Evolutionary conservation across 2,329 filamentous ascomycete species (phyloP), one percentile per base, ranked within the genome.

Genomic region (Lasiodiplodia sp.): DNA sequence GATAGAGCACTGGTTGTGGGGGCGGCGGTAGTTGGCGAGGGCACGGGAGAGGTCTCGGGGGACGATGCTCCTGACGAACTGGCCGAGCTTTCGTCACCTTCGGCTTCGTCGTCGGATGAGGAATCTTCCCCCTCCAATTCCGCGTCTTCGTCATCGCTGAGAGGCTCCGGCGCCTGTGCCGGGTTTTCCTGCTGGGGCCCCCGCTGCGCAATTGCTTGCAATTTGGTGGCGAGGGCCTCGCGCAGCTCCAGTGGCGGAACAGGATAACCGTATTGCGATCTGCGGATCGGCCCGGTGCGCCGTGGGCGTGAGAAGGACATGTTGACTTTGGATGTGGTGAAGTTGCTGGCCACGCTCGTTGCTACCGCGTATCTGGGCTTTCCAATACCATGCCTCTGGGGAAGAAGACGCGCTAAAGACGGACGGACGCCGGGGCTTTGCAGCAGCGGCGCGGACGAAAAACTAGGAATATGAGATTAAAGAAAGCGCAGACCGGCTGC

Each of bases 261-360:
- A 47, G n/a, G 44, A n/a, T 47, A 18, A 25, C 16, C 47, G 65
- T 25, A 67, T 67, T 67, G 65, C 21, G 65, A 67, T 67, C 65
- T 67, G 49, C 65, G 55, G 65, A 67, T 67, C 65, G 44, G 44
- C 55, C 65, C 65, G 65, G 44, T 49, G 60, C 44, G 44, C 4
- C 28, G 60, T 52, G 40, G 58, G 16, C 60, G 60, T 8, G n/a
- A 47, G 37, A 38, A 10, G 28, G 44, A 47, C 60, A 64, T n/a
- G 18, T 21, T 23, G 44, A 18, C 37, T 12, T 40, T 28, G 7
- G n/a, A 21, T 65, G 62, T 58, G 21, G 21, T 58, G 40, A 47
- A n/a, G 40, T 49, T 57, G 52, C 23, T 31, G 65, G 40, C 38
- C 40, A 34, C 28, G 37, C 62, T 38, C 62, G 51, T 65, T 25